Evolutionary conservation across 2,329 filamentous ascomycete species (phyloP).

Genomic region (Monosporascus sp.): DNA sequence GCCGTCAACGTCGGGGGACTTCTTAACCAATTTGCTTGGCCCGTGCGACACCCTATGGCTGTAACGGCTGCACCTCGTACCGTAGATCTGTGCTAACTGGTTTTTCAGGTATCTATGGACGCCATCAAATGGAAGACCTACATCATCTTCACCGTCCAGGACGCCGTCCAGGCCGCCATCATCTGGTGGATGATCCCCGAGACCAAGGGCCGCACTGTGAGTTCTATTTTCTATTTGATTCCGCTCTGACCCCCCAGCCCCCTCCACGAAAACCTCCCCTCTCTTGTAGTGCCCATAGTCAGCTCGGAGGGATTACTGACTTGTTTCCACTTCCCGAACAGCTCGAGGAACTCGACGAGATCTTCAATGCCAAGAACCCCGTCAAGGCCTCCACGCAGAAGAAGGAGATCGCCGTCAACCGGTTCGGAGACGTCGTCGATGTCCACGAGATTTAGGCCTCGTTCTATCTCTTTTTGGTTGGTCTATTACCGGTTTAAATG

Average conservation of each 20-base stretch:
- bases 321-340: not conserved
- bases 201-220: slow-evolving; percentile 37
- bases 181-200: slow-evolving; percentile 45
- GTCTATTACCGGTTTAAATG: too few relatives aligned
- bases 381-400: slow-evolving; percentile 34
- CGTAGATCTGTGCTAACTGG: too few relatives aligned
- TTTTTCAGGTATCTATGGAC: slow-evolving; percentile 25
- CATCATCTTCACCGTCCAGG: slow-evolving; percentile 41
- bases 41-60: slow-evolving; percentile 19
- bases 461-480: too few relatives aligned
- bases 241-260: too few relatives aligned
- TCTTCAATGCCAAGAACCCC: slow-evolving; percentile 33
- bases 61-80: too few relatives aligned
- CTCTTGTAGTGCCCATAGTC: too few relatives aligned
- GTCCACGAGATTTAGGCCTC: not conserved
- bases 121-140: slow-evolving; percentile 46
- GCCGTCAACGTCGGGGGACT: slow-evolving; percentile 37
- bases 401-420: slow-evolving; percentile 27
- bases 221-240: not conserved
- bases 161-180: slow-evolving; percentile 30
- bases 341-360: slow-evolving; percentile 44
- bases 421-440: slow-evolving; percentile 1
- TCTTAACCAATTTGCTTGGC: slow-evolving; percentile 38
- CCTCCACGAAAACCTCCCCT: too few relatives aligned
- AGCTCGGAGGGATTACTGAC: too few relatives aligned